Evolutionary conservation across 331 rosid species (phyloP).

Genomic region (Quercus phellos): DNA sequence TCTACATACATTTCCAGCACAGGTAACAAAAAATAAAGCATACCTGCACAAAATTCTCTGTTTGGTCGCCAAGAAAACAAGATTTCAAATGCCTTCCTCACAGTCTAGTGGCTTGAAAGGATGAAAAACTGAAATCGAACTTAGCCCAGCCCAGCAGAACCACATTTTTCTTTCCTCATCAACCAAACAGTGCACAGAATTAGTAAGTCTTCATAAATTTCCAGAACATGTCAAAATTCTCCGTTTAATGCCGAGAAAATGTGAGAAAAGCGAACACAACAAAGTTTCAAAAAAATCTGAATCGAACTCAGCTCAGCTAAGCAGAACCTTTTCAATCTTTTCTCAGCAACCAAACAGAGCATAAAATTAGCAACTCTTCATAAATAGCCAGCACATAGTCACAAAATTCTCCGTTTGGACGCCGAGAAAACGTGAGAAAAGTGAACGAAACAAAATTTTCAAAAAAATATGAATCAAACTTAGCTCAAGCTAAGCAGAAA

Average conservation of each 20-base stretch:
- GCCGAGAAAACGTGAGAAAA: background rate
- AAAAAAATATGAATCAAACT: background rate
- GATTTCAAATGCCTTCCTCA: background rate
- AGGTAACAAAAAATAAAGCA: background rate
- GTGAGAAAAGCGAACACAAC: background rate
- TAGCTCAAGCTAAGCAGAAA: background rate
- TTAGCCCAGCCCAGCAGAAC: background rate
- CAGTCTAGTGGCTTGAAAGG: background rate
- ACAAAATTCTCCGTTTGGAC: too few relatives aligned
- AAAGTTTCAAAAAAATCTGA: background rate
- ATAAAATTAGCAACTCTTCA: background rate
- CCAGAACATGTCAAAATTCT: too few relatives aligned
- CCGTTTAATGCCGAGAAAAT: too few relatives aligned
- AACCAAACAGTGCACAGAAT: background rate
- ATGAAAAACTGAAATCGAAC: background rate
- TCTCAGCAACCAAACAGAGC: background rate
- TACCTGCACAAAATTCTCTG: background rate
- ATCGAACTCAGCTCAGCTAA: background rate
- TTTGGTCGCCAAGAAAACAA: constrained; percentile 5
- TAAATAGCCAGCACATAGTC: too few relatives aligned
- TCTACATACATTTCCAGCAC: background rate
- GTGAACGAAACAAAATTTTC: background rate
- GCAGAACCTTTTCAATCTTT: background rate
- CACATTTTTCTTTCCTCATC: background rate
- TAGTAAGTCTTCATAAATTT: background rate